Percentiles rank a stretch among this genome's conserved stretches.
Evolutionary conservation across 2,329 filamentous ascomycete species (phyloP).

Genomic region (Colletotrichum lentis): DNA sequence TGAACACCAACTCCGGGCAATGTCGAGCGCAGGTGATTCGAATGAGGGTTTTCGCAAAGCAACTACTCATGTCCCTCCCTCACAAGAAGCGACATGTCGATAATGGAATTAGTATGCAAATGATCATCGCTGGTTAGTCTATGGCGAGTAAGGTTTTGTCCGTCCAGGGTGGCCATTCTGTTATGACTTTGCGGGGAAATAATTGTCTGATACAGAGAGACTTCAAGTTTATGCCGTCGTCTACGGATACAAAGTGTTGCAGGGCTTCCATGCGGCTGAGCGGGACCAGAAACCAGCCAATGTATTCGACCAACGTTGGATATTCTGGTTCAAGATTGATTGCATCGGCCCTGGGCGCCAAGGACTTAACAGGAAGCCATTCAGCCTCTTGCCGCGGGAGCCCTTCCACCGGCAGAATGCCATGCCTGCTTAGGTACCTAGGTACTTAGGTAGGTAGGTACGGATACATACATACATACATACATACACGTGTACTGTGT

Average conservation of each 20-base stretch:
- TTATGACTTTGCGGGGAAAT: background rate
- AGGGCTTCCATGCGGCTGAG: background rate
- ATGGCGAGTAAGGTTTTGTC: too few species aligned
- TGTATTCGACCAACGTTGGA: background rate
- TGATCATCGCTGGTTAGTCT: too few species aligned
- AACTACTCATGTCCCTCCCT: background rate
- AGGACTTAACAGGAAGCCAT: background rate
- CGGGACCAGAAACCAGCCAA: background rate
- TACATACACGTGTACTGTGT: too few species aligned
- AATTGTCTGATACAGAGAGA: background rate
- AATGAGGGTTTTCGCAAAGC: background rate
- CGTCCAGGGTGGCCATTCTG: background rate
- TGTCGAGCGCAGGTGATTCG: background rate
- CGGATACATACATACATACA: too few species aligned
- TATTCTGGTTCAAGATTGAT: background rate
- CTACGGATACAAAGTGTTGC: background rate
- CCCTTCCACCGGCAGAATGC: background rate
- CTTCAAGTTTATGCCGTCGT: background rate
- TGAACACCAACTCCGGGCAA: background rate
- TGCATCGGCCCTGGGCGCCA: constrained; percentile 5
- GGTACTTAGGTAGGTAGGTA: too few species aligned
- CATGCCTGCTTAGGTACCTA: constrained; percentile 14
- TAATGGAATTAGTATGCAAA: background rate
- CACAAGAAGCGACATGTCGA: background rate
- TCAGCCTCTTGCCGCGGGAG: constrained; percentile 12